These are phyloP conservation scores for Prunus padus DNA, from an alignment of 306 rosid genomes.

Conservation along the genomic window DNA sequence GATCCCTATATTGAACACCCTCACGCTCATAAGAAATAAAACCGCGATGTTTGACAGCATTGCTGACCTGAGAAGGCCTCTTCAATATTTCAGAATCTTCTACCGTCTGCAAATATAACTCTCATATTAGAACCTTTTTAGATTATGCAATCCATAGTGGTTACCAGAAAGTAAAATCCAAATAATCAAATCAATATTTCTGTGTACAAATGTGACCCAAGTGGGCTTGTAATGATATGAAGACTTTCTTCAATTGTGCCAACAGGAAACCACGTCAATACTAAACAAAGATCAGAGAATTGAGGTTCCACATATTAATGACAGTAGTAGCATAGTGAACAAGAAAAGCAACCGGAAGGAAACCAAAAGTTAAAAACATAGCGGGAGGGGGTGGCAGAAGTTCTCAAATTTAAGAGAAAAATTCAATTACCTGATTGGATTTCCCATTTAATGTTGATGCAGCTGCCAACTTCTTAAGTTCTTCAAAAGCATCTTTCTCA, in stretches of 20 bases:
- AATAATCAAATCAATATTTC: not conserved
- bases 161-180: not conserved
- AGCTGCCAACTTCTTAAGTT: conserved; percentile 82
- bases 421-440: conserved; percentile 46
- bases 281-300: not conserved
- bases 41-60: conserved; percentile 89
- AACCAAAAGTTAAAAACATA: not conserved
- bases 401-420: not conserved
- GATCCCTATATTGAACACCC: conserved; percentile 91
- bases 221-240: not conserved
- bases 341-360: not conserved
- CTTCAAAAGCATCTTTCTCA: conserved; percentile 87
- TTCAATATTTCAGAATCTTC: conserved; percentile 45
- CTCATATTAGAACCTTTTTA: not conserved
- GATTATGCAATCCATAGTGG: not conserved
- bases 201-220: not conserved
- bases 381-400: not conserved
- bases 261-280: not conserved
- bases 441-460: conserved; percentile 58
- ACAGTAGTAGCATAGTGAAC: not conserved
- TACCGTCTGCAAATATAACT: conserved; percentile 25
- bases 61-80: conserved; percentile 68
- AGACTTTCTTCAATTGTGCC: not conserved
- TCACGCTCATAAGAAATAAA: conserved; percentile 94
- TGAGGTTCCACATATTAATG: not conserved